Conservation (phyloP, 2,329 filamentous ascomycete genomes). For the Tothia fuscella region DNA sequence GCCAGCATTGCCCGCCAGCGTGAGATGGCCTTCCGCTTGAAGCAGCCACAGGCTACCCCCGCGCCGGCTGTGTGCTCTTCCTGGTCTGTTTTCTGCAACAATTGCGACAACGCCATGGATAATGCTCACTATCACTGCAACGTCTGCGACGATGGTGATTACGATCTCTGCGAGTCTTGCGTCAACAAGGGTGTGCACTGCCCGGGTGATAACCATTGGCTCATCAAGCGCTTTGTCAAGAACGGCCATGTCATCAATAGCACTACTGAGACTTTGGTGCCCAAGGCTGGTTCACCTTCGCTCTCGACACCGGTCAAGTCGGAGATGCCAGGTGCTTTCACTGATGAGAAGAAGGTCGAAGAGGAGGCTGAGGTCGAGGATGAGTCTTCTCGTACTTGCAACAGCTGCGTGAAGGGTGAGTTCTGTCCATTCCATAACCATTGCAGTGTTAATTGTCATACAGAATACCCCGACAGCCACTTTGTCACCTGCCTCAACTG, state of each 20-base stretch:
- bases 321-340: conserved; percentile 33
- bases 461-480: conserved; percentile 60
- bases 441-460: conserved; percentile 1
- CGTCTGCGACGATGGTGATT: conserved; percentile 86
- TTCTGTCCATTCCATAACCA: neutral
- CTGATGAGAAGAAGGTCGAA: conserved; percentile 29
- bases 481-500: conserved; percentile 80
- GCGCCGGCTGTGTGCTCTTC: conserved; percentile 16
- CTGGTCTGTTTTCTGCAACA: conserved; percentile 90
- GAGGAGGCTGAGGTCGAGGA: conserved; percentile 18
- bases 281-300: conserved; percentile 40
- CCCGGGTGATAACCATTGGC: conserved; percentile 70
- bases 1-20: conserved; percentile 17
- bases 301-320: conserved; percentile 17
- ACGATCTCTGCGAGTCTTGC: conserved; percentile 77
- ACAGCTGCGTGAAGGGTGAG: conserved; percentile 53
- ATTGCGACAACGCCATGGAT: conserved; percentile 66
- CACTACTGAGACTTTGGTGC: conserved; percentile 67
- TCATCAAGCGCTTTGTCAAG: conserved; percentile 79
- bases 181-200: conserved; percentile 67
- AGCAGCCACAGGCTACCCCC: conserved; percentile 18
- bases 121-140: conserved; percentile 89
- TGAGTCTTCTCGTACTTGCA: conserved; percentile 54
- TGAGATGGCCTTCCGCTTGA: conserved; percentile 28
- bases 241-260: conserved; percentile 73